phyloP scores from a whole-genome alignment of 139 green algal genomes.

The Diplosphaera chodatii region DNA sequence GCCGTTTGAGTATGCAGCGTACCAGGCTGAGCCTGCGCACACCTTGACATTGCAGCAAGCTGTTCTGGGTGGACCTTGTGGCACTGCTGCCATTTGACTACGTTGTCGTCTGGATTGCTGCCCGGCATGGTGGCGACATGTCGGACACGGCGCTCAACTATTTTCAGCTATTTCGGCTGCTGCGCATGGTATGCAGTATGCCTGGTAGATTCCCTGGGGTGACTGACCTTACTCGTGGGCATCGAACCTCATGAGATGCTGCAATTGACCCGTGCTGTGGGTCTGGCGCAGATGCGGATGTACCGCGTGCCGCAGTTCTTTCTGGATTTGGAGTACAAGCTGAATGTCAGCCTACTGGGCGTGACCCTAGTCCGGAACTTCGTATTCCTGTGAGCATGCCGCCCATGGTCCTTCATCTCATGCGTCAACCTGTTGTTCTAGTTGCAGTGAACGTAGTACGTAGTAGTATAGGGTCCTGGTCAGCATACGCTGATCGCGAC shows the following conservation, averaged over 20 bases:
- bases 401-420: no score
- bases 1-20: no score
- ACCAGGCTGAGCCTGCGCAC: no score
- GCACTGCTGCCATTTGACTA: constrained; percentile 20
- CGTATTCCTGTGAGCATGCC: constrained; percentile 16
- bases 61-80: constrained; percentile 14
- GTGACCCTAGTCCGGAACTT: constrained; percentile 43
- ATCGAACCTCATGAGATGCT: no score
- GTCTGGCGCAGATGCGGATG: constrained; percentile 28
- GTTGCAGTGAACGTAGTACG: no score
- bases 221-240: no score
- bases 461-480: no score
- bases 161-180: background rate
- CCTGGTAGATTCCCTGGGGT: no score
- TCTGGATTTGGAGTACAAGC: constrained; percentile 37
- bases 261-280: background rate
- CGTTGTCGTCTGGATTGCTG: background rate
- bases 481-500: no score
- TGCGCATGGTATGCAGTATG: constrained; percentile 4
- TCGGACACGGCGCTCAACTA: background rate
- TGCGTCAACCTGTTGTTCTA: no score
- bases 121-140: background rate
- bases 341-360: constrained; percentile 27
- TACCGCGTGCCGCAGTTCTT: constrained; percentile 37
- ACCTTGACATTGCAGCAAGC: no score